Percentiles rank a stretch among this genome's conserved stretches.
Conservation (phyloP, 805 yeast genomes). For the Scheffersomyces stipitis region DNA sequence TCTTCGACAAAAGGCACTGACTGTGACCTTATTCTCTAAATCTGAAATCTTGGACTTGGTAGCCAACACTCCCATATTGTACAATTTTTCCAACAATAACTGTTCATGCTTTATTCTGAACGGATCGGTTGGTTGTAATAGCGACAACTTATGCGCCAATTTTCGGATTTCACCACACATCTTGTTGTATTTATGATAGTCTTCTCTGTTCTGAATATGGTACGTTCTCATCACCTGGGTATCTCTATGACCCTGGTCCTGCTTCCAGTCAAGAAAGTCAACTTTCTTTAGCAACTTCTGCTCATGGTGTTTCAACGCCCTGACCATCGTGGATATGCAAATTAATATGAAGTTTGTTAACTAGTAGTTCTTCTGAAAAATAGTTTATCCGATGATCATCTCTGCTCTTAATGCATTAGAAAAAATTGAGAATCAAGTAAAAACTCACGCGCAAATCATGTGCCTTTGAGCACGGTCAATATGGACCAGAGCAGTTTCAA, state of each 20-base stretch:
- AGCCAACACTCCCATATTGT: slow-evolving; percentile 83
- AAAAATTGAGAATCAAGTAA: too few relatives aligned
- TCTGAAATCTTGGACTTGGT: slow-evolving; percentile 90
- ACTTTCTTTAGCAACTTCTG: slow-evolving; percentile 92
- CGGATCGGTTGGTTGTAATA: slow-evolving; percentile 85
- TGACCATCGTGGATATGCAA: slow-evolving; percentile 53
- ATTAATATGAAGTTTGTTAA: too few relatives aligned
- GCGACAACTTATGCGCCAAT: slow-evolving; percentile 79
- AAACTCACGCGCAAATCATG: too few relatives aligned
- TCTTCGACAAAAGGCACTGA: slow-evolving; percentile 88
- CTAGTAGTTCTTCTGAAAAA: too few relatives aligned
- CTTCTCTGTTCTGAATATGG: slow-evolving; percentile 92
- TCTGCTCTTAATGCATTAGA: too few relatives aligned
- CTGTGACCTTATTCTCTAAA: slow-evolving; percentile 87
- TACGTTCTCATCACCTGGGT: slow-evolving; percentile 95
- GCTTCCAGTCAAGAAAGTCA: slow-evolving; percentile 96
- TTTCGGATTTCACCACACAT: slow-evolving; percentile 91
- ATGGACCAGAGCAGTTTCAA: too few relatives aligned
- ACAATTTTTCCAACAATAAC: slow-evolving; percentile 79
- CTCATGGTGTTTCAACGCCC: slow-evolving; percentile 92
- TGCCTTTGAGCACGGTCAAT: too few relatives aligned
- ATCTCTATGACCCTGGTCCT: slow-evolving; percentile 92
- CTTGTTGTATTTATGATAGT: slow-evolving; percentile 89
- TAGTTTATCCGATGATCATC: too few relatives aligned
- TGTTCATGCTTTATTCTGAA: slow-evolving; percentile 87